These are phyloP conservation scores for Termitomyces sp. DNA, from an alignment of 768 basidiomycete species.

Conservation along the genomic window DNA sequence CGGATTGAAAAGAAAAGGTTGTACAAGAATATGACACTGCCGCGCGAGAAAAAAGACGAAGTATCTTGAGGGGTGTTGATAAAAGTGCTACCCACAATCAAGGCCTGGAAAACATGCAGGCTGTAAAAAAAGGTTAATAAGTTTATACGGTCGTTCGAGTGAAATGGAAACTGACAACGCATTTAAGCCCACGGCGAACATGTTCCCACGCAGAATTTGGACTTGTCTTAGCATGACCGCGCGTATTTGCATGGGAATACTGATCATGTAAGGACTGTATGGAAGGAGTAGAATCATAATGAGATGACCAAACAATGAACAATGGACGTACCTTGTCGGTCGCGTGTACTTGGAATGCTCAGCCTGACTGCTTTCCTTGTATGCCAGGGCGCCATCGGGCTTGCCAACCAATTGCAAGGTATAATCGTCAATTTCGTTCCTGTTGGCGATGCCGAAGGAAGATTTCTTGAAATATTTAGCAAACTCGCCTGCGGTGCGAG, in stretches of 20 bases:
- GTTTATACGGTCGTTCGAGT: neutral
- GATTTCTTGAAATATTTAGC: constrained; percentile 43
- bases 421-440: constrained; percentile 44
- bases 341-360: constrained; percentile 48
- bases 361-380: constrained; percentile 40
- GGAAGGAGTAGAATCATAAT: neutral
- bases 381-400: constrained; percentile 36
- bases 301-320: neutral
- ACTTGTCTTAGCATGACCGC: constrained; percentile 40
- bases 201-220: constrained; percentile 41
- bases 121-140: constrained; percentile 23
- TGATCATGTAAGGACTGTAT: constrained; percentile 39
- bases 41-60: constrained; percentile 65
- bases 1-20: constrained; percentile 13
- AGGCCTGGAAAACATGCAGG: constrained; percentile 46
- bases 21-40: constrained; percentile 77
- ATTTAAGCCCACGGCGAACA: constrained; percentile 31
- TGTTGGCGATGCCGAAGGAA: constrained; percentile 35
- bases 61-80: constrained; percentile 51
- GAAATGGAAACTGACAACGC: constrained; percentile 27
- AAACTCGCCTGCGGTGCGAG: constrained; percentile 57
- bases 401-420: constrained; percentile 39
- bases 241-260: constrained; percentile 39
- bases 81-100: constrained; percentile 65
- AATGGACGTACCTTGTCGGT: constrained; percentile 29